Evolutionary conservation across 192 early-diverging fungal genomes (phyloP).

Genomic region (Phlyctochytrium arcticum): DNA sequence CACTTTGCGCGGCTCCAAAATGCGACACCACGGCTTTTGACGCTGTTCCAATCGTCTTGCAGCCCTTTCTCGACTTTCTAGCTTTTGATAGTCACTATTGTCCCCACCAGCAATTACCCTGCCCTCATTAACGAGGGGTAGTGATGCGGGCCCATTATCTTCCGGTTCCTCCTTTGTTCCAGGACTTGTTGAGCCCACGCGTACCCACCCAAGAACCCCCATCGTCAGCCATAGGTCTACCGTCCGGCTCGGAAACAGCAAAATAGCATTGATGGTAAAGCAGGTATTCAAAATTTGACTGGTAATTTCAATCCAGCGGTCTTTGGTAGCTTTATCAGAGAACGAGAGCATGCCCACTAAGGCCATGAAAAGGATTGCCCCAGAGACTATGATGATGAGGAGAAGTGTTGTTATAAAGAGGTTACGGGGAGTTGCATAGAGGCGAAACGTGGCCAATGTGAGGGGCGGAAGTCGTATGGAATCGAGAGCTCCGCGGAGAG

Average conservation of each 20-base stretch:
- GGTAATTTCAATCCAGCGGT: slow-evolving; percentile 34
- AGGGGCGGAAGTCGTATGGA: not conserved
- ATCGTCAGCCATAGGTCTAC: slow-evolving; percentile 6
- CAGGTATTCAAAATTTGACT: slow-evolving; percentile 35
- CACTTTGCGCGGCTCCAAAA: too few relatives aligned
- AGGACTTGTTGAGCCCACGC: too few relatives aligned
- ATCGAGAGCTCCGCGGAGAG: not conserved
- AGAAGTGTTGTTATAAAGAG: slow-evolving; percentile 6
- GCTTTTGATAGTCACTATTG: too few relatives aligned
- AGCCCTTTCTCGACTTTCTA: too few relatives aligned
- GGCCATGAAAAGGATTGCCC: slow-evolving; percentile 40
- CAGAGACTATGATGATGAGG: slow-evolving; percentile 32
- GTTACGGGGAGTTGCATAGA: slow-evolving; percentile 8
- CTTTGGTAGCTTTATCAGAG: slow-evolving; percentile 6
- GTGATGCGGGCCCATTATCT: too few relatives aligned
- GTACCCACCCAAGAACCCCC: too few relatives aligned
- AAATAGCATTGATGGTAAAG: slow-evolving; percentile 30
- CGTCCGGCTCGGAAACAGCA: slow-evolving; percentile 14
- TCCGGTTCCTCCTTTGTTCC: too few relatives aligned
- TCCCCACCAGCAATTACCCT: too few relatives aligned
- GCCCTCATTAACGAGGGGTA: too few relatives aligned
- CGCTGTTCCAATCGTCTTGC: not conserved
- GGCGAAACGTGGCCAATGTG: not conserved
- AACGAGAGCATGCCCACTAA: slow-evolving; percentile 28
- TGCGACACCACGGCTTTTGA: not conserved